A percentile compares a stretch with the other conserved stretches of the same genome.
Evolutionary conservation across 2,329 filamentous ascomycete species (phyloP).

Genomic region (Geosmithia flava): DNA sequence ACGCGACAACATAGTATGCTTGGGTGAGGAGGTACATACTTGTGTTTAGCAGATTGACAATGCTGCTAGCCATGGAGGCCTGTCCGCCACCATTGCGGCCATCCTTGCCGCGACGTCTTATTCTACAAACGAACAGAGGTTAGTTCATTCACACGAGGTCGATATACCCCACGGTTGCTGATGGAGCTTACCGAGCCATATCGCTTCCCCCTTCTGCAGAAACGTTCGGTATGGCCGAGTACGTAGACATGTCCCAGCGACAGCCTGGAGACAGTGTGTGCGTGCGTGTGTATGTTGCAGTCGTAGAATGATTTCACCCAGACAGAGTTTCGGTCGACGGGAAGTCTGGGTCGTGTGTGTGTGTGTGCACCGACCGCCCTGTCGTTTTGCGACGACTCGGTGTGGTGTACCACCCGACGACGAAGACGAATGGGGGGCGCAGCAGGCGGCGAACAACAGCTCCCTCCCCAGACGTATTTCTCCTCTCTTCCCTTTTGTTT

Average conservation of each 20-base stretch:
- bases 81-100: conserved; percentile 51
- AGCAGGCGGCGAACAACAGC: too few species aligned
- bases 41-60: conserved; percentile 92
- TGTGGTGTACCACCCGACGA: too few species aligned
- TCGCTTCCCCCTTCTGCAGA: conserved; percentile 1
- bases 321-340: too few species aligned
- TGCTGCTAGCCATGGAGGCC: conserved; percentile 80
- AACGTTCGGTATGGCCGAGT: conserved; percentile 4
- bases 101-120: conserved; percentile 57
- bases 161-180: too few species aligned
- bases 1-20: too few species aligned
- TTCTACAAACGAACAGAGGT: conserved; percentile 18
- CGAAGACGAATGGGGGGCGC: too few species aligned
- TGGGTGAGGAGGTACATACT: conserved; percentile 48
- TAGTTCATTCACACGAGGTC: conserved; percentile 3
- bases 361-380: too few species aligned
- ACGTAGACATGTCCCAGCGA: conserved; percentile 2
- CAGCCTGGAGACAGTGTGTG: not conserved
- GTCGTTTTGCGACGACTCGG: too few species aligned
- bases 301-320: not conserved
- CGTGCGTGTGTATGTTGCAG: not conserved
- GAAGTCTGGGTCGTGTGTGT: too few species aligned
- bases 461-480: too few species aligned
- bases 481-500: too few species aligned
- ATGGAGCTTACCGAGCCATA: conserved; percentile 1